phyloP scores from a whole-genome alignment of 2,329 filamentous ascomycete genomes.

The Beauveria sp. region DNA sequence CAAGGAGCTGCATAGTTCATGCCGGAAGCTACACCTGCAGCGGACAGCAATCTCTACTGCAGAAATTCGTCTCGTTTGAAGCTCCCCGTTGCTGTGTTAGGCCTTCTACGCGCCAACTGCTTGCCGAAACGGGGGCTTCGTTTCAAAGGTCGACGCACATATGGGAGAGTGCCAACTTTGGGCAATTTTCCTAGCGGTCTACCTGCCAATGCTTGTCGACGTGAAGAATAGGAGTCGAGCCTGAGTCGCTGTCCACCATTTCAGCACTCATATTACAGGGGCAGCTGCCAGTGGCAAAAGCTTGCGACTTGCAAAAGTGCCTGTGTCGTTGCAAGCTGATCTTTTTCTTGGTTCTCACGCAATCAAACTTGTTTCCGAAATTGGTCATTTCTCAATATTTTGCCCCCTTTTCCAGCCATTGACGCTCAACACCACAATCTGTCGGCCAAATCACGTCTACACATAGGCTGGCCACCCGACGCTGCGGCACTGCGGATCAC shows the following conservation, averaged over 20 bases:
- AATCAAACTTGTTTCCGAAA: not conserved
- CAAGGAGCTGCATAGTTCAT: not conserved
- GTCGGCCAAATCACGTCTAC: not conserved
- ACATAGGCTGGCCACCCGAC: no score
- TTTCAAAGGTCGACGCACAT: not conserved
- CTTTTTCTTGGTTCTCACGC: not conserved
- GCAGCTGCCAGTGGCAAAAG: not conserved
- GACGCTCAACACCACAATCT: not conserved
- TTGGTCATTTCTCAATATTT: not conserved
- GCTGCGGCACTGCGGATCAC: constrained; percentile 1
- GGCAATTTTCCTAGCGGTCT: no score
- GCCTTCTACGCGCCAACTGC: not conserved
- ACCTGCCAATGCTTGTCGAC: no score
- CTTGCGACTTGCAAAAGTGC: not conserved
- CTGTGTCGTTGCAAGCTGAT: not conserved
- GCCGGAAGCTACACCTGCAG: not conserved
- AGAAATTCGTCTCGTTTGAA: not conserved
- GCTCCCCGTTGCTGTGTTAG: not conserved
- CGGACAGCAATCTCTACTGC: not conserved
- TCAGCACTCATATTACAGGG: not conserved
- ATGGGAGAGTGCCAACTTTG: not conserved
- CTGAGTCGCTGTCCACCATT: not conserved
- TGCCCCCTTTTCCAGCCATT: not conserved
- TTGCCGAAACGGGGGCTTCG: not conserved
- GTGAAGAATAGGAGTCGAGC: no score